These are phyloP conservation scores for Rubia tinctorum DNA, from an alignment of 305 asterid genomes.

Conservation along the genomic window DNA sequence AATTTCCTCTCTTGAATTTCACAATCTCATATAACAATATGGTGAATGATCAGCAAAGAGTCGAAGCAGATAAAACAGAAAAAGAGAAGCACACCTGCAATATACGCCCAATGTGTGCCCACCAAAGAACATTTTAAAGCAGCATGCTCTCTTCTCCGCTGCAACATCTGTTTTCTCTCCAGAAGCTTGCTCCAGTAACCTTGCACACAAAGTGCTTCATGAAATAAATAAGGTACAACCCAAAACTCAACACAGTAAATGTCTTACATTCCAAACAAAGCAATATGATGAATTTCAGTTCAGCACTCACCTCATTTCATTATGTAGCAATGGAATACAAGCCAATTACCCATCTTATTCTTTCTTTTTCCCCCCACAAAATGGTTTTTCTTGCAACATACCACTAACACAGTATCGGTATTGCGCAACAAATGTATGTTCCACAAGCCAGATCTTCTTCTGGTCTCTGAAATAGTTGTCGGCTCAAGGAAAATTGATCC, in stretches of 20 bases:
- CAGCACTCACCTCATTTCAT: background rate
- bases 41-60: too few species aligned
- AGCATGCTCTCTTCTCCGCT: too few species aligned
- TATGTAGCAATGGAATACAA: background rate
- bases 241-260: constrained; percentile 30
- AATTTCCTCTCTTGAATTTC: too few species aligned
- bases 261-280: background rate
- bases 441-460: constrained; percentile 99
- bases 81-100: too few species aligned
- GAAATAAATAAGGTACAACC: constrained; percentile 56
- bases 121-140: too few species aligned
- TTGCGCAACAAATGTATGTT: constrained; percentile 73
- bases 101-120: too few species aligned
- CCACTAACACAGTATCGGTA: constrained; percentile 86
- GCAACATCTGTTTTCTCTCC: too few species aligned
- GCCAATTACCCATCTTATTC: background rate
- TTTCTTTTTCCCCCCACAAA: constrained; percentile 1
- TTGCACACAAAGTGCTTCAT: constrained; percentile 51
- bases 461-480: constrained; percentile 37
- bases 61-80: too few species aligned
- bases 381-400: constrained; percentile 31
- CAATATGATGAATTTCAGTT: background rate
- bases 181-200: too few species aligned
- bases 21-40: too few species aligned
- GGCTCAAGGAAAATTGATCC: constrained; percentile 73